phyloP scores from a whole-genome alignment of 208 protist species.

The Acanthamoeba sp. region DNA sequence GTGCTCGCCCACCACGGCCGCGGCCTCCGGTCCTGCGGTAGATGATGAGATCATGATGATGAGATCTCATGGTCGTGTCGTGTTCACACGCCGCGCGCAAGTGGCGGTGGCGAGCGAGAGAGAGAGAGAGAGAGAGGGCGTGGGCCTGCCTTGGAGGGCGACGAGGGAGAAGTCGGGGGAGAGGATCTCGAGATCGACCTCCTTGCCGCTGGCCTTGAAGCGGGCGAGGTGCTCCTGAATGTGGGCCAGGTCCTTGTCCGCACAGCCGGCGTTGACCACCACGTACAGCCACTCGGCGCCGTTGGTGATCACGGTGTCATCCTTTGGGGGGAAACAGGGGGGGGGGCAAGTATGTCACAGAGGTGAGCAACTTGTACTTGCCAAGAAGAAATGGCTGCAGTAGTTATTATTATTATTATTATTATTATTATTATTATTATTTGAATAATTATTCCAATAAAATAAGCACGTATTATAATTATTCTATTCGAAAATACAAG shows the following conservation, averaged over 20 bases:
- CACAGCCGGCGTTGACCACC: constrained; percentile 97
- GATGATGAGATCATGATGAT: background rate
- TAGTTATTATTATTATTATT: too few relatives aligned
- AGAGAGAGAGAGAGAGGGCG: too few relatives aligned
- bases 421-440: background rate
- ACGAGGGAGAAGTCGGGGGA: constrained; percentile 53
- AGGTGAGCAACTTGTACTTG: too few relatives aligned
- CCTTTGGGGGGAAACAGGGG: too few relatives aligned
- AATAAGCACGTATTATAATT: background rate
- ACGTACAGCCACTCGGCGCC: constrained; percentile 92
- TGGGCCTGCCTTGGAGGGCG: constrained; percentile 71
- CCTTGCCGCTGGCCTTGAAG: constrained; percentile 85
- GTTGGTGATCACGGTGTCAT: constrained; percentile 97
- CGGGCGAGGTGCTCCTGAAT: constrained; percentile 84
- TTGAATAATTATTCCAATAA: background rate
- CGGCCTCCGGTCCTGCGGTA: constrained; percentile 77
- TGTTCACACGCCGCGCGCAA: too few relatives aligned
- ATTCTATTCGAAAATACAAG: background rate
- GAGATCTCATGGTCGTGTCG: background rate
- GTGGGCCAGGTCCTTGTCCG: constrained; percentile 96
- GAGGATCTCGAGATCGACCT: constrained; percentile 91
- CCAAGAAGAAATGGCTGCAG: too few relatives aligned
- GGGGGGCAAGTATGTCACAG: too few relatives aligned
- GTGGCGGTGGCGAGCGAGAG: too few relatives aligned
- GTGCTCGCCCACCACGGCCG: constrained; percentile 65